phyloP scores from a whole-genome alignment of 257 asterid species.

The Solanum okadae region DNA sequence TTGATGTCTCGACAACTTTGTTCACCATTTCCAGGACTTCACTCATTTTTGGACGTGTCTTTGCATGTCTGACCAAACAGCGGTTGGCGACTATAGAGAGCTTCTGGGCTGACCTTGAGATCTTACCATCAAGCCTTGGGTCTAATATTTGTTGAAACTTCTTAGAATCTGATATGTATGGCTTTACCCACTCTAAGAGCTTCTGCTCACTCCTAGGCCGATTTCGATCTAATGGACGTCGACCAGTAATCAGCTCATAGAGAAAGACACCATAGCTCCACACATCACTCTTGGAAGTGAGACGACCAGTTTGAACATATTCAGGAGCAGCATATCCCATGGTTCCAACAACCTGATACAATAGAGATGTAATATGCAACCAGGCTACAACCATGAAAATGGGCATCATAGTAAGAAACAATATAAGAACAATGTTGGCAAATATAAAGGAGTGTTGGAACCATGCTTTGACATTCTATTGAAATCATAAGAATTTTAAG shows the following conservation, averaged over 20 bases:
- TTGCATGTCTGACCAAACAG: conserved; percentile 61
- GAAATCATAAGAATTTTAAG: not conserved
- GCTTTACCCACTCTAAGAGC: conserved; percentile 79
- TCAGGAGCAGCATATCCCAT: conserved; percentile 98
- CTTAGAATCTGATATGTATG: conserved; percentile 65
- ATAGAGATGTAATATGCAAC: not conserved
- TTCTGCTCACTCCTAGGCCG: conserved; percentile 84
- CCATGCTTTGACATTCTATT: not conserved
- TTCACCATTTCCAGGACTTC: conserved; percentile 73
- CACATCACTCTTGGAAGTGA: conserved; percentile 81
- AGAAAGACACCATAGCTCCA: conserved; percentile 97
- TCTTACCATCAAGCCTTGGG: conserved; percentile 61
- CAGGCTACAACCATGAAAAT: not conserved
- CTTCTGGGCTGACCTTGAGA: conserved; percentile 66
- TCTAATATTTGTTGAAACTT: conserved; percentile 74
- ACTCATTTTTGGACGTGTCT: conserved; percentile 88
- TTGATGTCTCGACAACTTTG: conserved; percentile 45
- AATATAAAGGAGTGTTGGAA: not conserved
- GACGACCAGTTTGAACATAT: conserved; percentile 85
- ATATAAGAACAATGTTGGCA: not conserved
- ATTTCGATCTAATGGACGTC: conserved; percentile 78
- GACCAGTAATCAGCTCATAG: conserved; percentile 83
- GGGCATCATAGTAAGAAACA: not conserved
- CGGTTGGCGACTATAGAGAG: conserved; percentile 84
- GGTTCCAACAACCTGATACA: conserved; percentile 79